Evolutionary conservation across 257 asterid genomes (phyloP).

Genomic region (Lithospermum erythrorhizon): DNA sequence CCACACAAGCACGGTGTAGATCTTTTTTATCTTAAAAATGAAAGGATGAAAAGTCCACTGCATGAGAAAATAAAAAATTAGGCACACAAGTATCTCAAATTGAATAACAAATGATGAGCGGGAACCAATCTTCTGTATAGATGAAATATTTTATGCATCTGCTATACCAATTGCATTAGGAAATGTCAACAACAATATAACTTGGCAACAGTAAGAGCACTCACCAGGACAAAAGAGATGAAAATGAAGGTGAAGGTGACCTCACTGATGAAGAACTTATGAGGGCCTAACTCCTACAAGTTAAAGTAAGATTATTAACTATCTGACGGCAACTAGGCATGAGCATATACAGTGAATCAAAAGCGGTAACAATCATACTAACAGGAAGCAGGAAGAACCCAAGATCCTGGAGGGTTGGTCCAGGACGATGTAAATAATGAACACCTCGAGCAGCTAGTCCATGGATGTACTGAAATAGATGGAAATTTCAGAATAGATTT

Average conservation of each 20-base stretch:
- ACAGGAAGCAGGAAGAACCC: slow-evolving; percentile 52
- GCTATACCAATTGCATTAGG: background rate
- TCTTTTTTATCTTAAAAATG: slow-evolving; percentile 71
- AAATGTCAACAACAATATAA: background rate
- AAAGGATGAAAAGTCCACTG: slow-evolving; percentile 99
- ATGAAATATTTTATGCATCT: background rate
- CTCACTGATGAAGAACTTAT: slow-evolving; percentile 81
- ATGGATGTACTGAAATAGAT: slow-evolving; percentile 56
- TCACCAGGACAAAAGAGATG: slow-evolving; percentile 74
- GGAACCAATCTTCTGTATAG: background rate
- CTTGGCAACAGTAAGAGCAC: slow-evolving; percentile 13
- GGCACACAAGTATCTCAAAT: too few relatives aligned
- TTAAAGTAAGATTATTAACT: slow-evolving; percentile 20
- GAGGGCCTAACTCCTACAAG: slow-evolving; percentile 80
- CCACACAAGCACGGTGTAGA: slow-evolving; percentile 91
- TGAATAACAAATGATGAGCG: too few relatives aligned
- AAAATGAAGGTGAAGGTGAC: slow-evolving; percentile 65
- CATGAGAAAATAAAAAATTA: slow-evolving; percentile 21
- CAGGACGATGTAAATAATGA: too few relatives aligned
- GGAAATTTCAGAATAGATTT: slow-evolving; percentile 1
- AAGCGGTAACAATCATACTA: slow-evolving; percentile 9
- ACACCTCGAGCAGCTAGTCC: too few relatives aligned
- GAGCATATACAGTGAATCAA: background rate
- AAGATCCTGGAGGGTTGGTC: too few relatives aligned
- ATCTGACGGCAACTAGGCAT: slow-evolving; percentile 9